These are phyloP conservation scores for Arthrobotrys entomopaga DNA, from an alignment of 2,329 filamentous ascomycete genomes.

Conservation along the genomic window DNA sequence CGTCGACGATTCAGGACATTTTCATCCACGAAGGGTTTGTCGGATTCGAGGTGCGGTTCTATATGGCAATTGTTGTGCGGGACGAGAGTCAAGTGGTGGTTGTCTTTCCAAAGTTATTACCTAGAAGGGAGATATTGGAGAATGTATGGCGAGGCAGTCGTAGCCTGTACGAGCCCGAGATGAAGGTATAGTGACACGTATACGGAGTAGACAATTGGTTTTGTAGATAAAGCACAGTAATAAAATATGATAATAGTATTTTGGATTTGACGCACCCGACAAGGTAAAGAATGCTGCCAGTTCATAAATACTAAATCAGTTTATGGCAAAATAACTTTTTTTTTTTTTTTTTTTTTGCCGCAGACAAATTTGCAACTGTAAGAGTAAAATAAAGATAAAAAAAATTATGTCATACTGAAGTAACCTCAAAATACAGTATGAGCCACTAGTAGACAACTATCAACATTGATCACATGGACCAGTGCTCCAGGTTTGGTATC, in stretches of 20 bases:
- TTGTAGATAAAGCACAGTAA: too few relatives aligned
- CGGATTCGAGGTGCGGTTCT: constrained; percentile 89
- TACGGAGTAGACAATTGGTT: too few relatives aligned
- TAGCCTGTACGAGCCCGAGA: constrained; percentile 75
- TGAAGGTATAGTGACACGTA: constrained; percentile 27
- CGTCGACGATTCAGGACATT: constrained; percentile 89
- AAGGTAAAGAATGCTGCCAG: constrained; percentile 15
- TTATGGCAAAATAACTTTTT: constrained; percentile 9
- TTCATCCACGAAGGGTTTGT: constrained; percentile 94
- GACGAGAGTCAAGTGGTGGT: constrained; percentile 89
- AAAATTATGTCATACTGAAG: constrained; percentile 41
- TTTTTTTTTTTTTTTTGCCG: too few relatives aligned
- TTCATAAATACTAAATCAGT: constrained; percentile 39
- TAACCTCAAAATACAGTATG: neutral
- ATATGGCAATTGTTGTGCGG: constrained; percentile 87
- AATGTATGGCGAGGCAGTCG: constrained; percentile 88
- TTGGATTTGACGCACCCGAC: too few relatives aligned
- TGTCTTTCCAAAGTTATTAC: constrained; percentile 87
- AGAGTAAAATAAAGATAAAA: too few relatives aligned
- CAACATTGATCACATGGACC: constrained; percentile 38
- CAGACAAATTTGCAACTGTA: too few relatives aligned
- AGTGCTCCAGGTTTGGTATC: neutral
- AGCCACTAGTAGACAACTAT: neutral
- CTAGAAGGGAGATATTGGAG: constrained; percentile 78
- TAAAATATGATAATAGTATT: constrained; percentile 10